Evolutionary conservation across 768 basidiomycete genomes (phyloP).

Genomic region (Tulasnella sp.): DNA sequence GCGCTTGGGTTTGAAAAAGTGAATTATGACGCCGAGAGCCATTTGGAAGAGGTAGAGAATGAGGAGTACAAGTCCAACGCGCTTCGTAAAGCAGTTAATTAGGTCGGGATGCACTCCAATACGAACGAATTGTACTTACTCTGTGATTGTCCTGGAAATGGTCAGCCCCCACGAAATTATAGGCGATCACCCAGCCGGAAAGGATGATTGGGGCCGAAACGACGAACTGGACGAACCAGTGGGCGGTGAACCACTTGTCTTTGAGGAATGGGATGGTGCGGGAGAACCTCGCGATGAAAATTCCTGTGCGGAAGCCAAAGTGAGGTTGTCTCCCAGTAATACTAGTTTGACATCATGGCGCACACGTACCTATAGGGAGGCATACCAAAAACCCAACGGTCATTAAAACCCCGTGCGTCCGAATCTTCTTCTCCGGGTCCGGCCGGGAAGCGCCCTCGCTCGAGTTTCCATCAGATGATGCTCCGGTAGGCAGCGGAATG

Average conservation of each 20-base stretch:
- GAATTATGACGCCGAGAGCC: conserved; percentile 42
- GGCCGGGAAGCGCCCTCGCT: conserved; percentile 19
- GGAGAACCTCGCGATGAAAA: conserved; percentile 45
- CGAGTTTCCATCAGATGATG: neutral
- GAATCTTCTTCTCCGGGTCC: conserved; percentile 33
- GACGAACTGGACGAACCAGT: conserved; percentile 44
- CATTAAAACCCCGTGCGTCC: conserved; percentile 46
- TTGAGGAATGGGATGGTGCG: conserved; percentile 36
- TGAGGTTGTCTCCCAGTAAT: neutral
- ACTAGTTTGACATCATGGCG: no score
- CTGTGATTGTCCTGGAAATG: conserved; percentile 37
- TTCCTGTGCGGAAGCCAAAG: conserved; percentile 22
- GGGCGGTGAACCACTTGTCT: conserved; percentile 44
- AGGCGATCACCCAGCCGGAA: conserved; percentile 42
- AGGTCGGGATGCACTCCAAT: neutral
- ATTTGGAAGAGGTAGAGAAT: conserved; percentile 48
- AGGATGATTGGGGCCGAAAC: conserved; percentile 49
- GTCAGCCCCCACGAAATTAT: conserved; percentile 28
- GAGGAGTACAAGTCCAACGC: conserved; percentile 43
- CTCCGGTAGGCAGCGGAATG: neutral
- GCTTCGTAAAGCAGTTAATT: neutral
- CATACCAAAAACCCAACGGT: conserved; percentile 48
- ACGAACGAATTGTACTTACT: conserved; percentile 11
- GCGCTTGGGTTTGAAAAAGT: conserved; percentile 41
- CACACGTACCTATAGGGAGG: conserved; percentile 42